phyloP scores from a whole-genome alignment of 495 filamentous ascomycete species.

The Terfezia claveryi region DNA sequence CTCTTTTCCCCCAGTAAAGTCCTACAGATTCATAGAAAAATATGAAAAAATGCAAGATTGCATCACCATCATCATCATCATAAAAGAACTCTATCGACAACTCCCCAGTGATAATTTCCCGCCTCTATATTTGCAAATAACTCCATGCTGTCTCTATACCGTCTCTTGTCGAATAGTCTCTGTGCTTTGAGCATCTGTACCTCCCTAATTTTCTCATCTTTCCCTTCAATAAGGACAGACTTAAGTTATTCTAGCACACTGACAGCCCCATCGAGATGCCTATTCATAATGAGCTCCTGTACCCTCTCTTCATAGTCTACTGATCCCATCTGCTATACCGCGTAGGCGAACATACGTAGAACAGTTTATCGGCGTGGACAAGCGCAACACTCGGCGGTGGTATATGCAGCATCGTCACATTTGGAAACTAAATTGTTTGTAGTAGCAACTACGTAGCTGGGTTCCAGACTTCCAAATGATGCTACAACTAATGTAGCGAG shows the following conservation, averaged over 20 bases:
- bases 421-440: constrained; percentile 61
- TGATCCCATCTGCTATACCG: constrained; percentile 87
- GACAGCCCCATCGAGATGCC: constrained; percentile 73
- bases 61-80: too few relatives aligned
- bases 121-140: constrained; percentile 70
- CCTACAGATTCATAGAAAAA: too few relatives aligned
- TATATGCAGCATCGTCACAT: constrained; percentile 68
- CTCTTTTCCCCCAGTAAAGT: too few relatives aligned
- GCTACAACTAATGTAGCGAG: too few relatives aligned
- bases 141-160: constrained; percentile 74
- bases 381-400: constrained; percentile 80
- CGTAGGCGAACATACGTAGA: constrained; percentile 75
- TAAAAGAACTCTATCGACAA: too few relatives aligned
- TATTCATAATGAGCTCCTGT: constrained; percentile 54
- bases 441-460: constrained; percentile 72
- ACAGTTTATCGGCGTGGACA: constrained; percentile 82
- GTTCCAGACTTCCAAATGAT: constrained; percentile 82
- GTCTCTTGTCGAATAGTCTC: constrained; percentile 52
- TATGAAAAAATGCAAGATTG: too few relatives aligned
- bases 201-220: constrained; percentile 53
- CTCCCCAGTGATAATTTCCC: too few relatives aligned
- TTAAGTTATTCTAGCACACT: constrained; percentile 75
- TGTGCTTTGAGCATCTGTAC: constrained; percentile 83
- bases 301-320: constrained; percentile 83
- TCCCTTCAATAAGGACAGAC: constrained; percentile 64